phyloP scores from a whole-genome alignment of 768 basidiomycete genomes.

The Neoboletus subvelutipes region DNA sequence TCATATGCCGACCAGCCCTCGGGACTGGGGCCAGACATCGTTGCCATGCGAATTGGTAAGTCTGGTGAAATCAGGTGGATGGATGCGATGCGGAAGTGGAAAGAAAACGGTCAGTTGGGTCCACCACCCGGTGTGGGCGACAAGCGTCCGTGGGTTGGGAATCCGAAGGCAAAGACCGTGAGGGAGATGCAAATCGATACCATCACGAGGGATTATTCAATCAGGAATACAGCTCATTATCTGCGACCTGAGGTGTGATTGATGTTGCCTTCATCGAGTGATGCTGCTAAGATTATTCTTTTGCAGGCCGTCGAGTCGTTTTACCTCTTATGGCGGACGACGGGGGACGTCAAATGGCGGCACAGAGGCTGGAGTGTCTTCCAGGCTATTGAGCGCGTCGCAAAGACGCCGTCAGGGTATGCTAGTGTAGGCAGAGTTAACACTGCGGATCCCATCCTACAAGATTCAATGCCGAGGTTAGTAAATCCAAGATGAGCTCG shows the following conservation, averaged over 20 bases:
- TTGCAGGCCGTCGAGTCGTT: slow-evolving; percentile 69
- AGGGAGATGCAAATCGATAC: slow-evolving; percentile 23
- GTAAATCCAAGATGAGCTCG: slow-evolving; percentile 17
- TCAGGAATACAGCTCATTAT: slow-evolving; percentile 49
- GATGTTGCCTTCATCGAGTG: background rate
- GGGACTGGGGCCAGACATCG: slow-evolving; percentile 64
- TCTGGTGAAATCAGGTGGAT: slow-evolving; percentile 27
- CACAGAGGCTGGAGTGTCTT: slow-evolving; percentile 71
- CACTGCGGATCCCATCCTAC: slow-evolving; percentile 34
- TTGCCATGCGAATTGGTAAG: slow-evolving; percentile 36
- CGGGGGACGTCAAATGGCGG: slow-evolving; percentile 68
- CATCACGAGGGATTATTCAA: slow-evolving; percentile 52
- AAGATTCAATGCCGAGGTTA: slow-evolving; percentile 75
- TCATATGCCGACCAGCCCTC: slow-evolving; percentile 69
- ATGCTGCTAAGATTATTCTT: slow-evolving; percentile 1
- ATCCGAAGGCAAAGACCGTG: slow-evolving; percentile 18
- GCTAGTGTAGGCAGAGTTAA: slow-evolving; percentile 55
- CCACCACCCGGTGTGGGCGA: slow-evolving; percentile 54
- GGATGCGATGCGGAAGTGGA: slow-evolving; percentile 46
- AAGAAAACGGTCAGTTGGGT: slow-evolving; percentile 42
- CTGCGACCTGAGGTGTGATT: slow-evolving; percentile 66
- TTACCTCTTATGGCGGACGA: slow-evolving; percentile 69
- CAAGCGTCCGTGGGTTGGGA: slow-evolving; percentile 29
- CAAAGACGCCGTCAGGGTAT: slow-evolving; percentile 62
- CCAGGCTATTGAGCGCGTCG: slow-evolving; percentile 58